Evolutionary conservation across 2,329 filamentous ascomycete genomes (phyloP).

Genomic region (Stemphylium vesicarium): DNA sequence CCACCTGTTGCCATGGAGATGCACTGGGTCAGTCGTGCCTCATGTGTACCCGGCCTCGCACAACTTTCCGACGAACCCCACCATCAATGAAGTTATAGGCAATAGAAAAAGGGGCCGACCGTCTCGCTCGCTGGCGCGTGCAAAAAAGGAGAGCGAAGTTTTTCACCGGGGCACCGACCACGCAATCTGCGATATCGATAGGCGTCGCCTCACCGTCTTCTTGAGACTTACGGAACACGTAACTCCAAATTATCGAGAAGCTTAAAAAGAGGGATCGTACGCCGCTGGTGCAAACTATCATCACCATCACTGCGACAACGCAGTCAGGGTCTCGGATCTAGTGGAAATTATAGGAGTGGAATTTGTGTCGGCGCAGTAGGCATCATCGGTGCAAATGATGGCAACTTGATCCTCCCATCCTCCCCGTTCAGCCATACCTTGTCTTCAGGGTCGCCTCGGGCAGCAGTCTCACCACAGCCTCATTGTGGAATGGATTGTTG

Average conservation of each 20-base stretch:
- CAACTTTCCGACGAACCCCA: constrained; percentile 11
- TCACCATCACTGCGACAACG: not conserved
- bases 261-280: not conserved
- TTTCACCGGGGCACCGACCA: constrained; percentile 13
- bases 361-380: too few species aligned
- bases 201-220: constrained; percentile 5
- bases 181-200: constrained; percentile 14
- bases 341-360: too few species aligned
- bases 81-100: constrained; percentile 1
- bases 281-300: not conserved
- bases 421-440: too few species aligned
- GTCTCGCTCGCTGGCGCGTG: constrained; percentile 3
- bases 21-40: constrained; percentile 16
- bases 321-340: not conserved
- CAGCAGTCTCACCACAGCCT: too few species aligned
- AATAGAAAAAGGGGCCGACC: constrained; percentile 10
- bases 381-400: too few species aligned
- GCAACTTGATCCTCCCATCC: too few species aligned
- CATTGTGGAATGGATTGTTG: too few species aligned
- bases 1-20: constrained; percentile 13
- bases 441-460: too few species aligned
- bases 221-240: constrained; percentile 1
- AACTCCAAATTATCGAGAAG: not conserved
- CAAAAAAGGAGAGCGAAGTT: constrained; percentile 8
- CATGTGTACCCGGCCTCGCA: constrained; percentile 15